Base-by-base conservation (phyloP, 495 filamentous ascomycete genomes). In the Lepidopterella palustris region DNA sequence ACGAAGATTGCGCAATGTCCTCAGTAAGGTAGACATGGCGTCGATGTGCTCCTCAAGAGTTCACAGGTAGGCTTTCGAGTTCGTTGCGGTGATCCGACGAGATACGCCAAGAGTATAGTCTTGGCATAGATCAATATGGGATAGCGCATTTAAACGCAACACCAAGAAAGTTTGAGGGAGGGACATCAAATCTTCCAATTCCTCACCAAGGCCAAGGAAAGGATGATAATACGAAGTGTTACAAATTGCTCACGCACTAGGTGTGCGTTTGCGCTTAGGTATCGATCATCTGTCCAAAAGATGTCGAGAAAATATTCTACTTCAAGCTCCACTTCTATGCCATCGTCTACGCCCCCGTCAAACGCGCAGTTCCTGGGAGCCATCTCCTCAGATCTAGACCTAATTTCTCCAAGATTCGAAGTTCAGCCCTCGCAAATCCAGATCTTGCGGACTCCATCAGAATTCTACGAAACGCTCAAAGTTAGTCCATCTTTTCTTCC, bases 381-480 rank as follows among this genome's bases (percentile, higher is more conserved):
- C 10, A 85, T 98, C 25, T 87, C 82, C 11, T 78, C 77, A 29
- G 92, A 99, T 68, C 77, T 98, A 40, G 95, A 97, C 70, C 86
- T 80, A 63, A 85, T 97, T 59, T 87, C 90, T 6, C 93, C 93
- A 21, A 84, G 88, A 32, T 96, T 99, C 67, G 87, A 89, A 68
- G 79, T 99, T 58, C 76, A 82, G 4, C 88, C 90, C 8, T 85
- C 86, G n/a, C 81, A 89, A 62, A 85, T 99, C 48, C 75, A 80
- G 13, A 87, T 99, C 35, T 65, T 99, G 13, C 82, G 84, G 58
- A 84, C 85, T 1, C 95, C 93, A 4, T 72, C 76, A 23, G 87
- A 88, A 57, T 99, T 99, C 73, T 97, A 96, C 67, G 82, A 85
- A 45, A 87, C 86, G 5, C 75, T 99, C 53, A 96, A 96, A 82